These are phyloP conservation scores for Mycena epipterygia DNA, from an alignment of 768 basidiomycete genomes.

Conservation along the genomic window DNA sequence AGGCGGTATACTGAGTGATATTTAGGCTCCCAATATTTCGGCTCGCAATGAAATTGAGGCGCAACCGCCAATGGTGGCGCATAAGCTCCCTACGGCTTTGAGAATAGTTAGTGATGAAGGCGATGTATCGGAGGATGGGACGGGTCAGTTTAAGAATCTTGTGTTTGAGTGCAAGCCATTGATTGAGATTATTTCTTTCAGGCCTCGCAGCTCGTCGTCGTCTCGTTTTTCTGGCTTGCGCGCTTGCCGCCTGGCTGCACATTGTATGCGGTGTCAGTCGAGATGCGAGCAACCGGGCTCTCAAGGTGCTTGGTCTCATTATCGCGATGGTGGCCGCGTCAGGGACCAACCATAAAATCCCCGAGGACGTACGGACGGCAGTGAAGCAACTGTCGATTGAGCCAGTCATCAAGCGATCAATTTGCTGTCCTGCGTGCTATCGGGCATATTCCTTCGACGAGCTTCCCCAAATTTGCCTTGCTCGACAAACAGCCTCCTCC, in stretches of 20 bases:
- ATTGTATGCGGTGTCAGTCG: constrained; percentile 22
- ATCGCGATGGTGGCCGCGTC: background rate
- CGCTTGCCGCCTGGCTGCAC: constrained; percentile 28
- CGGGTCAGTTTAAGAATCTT: background rate
- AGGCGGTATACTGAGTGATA: background rate
- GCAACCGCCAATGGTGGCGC: background rate
- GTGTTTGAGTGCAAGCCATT: background rate
- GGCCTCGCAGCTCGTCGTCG: constrained; percentile 1
- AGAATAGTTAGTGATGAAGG: background rate
- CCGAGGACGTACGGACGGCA: constrained; percentile 18
- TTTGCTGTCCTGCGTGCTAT: constrained; percentile 28
- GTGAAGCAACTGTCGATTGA: constrained; percentile 20
- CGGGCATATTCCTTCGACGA: constrained; percentile 16
- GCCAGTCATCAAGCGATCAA: constrained; percentile 11
- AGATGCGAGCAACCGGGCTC: constrained; percentile 1
- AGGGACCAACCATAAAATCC: background rate
- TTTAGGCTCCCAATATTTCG: background rate
- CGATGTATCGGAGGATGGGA: background rate
- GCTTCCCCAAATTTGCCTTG: constrained; percentile 19
- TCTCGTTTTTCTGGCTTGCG: constrained; percentile 4
- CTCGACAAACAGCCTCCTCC: background rate
- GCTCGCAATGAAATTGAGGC: background rate
- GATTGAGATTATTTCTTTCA: constrained; percentile 5
- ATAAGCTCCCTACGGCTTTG: no score
- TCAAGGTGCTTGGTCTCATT: constrained; percentile 18